A percentile compares a stretch with the other conserved stretches of the same genome.
Conservation (phyloP, 2,329 filamentous ascomycete genomes). For the Dactylellina leptospora region DNA sequence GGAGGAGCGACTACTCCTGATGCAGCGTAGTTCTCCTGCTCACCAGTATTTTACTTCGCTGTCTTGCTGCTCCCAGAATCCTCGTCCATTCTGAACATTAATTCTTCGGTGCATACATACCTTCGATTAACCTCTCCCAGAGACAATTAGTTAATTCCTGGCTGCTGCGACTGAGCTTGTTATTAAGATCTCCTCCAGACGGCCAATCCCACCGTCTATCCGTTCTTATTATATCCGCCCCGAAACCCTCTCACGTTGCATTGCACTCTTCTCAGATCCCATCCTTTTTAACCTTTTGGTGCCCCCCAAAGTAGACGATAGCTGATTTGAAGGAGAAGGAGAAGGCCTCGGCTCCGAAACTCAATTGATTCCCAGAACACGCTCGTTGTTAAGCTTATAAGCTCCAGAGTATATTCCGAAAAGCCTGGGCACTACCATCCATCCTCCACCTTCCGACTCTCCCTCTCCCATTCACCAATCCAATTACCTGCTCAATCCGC, state of each 20-base stretch:
- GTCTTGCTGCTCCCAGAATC: slow-evolving; percentile 6
- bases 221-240: background rate
- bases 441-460: background rate
- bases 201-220: background rate
- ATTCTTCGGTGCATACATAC: too few relatives aligned
- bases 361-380: background rate
- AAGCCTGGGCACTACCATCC: background rate
- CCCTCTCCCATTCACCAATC: background rate
- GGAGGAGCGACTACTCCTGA: slow-evolving; percentile 18
- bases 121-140: too few relatives aligned
- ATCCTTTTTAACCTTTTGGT: too few relatives aligned
- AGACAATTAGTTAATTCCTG: too few relatives aligned
- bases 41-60: slow-evolving; percentile 10
- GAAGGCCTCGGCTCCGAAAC: slow-evolving; percentile 1
- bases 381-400: slow-evolving; percentile 11
- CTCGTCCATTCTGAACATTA: too few relatives aligned
- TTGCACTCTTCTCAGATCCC: too few relatives aligned
- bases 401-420: background rate
- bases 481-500: slow-evolving; percentile 15
- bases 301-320: too few relatives aligned
- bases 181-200: too few relatives aligned
- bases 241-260: background rate
- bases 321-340: background rate
- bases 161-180: too few relatives aligned
- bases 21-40: slow-evolving; percentile 20